Evolutionary conservation across 2,329 filamentous ascomycete species (phyloP).

Genomic region (Microascus cirrosus): DNA sequence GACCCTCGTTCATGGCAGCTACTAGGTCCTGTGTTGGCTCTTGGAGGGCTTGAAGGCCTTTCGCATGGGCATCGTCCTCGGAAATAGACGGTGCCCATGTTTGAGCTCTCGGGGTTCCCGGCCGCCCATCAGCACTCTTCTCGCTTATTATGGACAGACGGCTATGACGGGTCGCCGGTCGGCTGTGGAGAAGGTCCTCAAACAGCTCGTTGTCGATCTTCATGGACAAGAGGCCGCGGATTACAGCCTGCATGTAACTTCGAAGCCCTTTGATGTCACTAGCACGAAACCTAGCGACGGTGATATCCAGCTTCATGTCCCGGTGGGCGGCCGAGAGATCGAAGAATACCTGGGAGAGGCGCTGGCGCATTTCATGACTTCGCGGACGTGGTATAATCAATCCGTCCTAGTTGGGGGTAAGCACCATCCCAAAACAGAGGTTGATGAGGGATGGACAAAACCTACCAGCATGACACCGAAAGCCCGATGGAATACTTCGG

Average conservation of each 20-base stretch:
- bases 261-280: constrained; percentile 36
- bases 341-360: constrained; percentile 39
- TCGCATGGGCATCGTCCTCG: constrained; percentile 10
- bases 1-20: constrained; percentile 28
- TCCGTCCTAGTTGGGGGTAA: constrained; percentile 14
- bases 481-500: constrained; percentile 31
- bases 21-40: constrained; percentile 35
- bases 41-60: constrained; percentile 21
- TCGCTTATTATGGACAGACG: background rate
- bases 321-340: constrained; percentile 43
- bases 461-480: constrained; percentile 34
- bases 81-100: background rate
- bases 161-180: background rate
- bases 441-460: background rate
- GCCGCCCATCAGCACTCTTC: background rate
- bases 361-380: constrained; percentile 22
- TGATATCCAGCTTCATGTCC: constrained; percentile 46
- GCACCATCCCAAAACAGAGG: no score
- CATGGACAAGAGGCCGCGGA: constrained; percentile 40
- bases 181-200: constrained; percentile 12
- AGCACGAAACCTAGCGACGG: constrained; percentile 39
- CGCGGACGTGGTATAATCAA: constrained; percentile 18
- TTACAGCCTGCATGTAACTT: constrained; percentile 43
- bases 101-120: background rate
- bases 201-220: constrained; percentile 36